Conservation (phyloP, 352 stramenopile genomes). For the Globisporangium orthogonon region DNA sequence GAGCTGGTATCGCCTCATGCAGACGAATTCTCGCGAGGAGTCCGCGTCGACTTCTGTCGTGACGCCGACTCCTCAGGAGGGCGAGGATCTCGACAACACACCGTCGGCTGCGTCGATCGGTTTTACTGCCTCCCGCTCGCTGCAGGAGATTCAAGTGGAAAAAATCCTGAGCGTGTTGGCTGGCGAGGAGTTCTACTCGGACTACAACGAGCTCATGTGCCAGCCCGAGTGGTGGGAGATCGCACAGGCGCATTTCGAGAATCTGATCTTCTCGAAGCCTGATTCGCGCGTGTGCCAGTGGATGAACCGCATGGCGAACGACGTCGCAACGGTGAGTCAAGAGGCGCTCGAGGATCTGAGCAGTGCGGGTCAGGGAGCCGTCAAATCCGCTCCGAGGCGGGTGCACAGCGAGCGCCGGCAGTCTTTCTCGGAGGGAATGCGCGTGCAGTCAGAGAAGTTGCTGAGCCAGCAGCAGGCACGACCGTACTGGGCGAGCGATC, state of each 20-base stretch:
- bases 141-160: conserved; percentile 67
- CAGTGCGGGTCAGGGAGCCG: not conserved
- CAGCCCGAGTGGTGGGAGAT: conserved; percentile 77
- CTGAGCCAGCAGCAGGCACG: conserved; percentile 12
- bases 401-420: conserved; percentile 4
- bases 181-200: conserved; percentile 78
- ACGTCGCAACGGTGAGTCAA: conserved; percentile 48
- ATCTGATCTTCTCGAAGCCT: conserved; percentile 64
- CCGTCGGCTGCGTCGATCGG: conserved; percentile 15
- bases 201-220: conserved; percentile 79
- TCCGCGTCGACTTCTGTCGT: conserved; percentile 45
- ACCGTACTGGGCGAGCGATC: conserved; percentile 48
- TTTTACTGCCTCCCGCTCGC: conserved; percentile 18
- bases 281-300: conserved; percentile 69
- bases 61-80: conserved; percentile 11
- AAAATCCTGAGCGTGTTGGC: conserved; percentile 70
- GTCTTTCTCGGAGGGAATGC: conserved; percentile 10
- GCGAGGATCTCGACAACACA: not conserved
- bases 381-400: not conserved
- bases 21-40: conserved; percentile 67
- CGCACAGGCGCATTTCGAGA: conserved; percentile 83
- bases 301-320: conserved; percentile 55
- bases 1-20: conserved; percentile 82
- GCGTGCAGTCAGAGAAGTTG: not conserved
- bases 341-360: conserved; percentile 41